Conservation (phyloP, 1,284 basidiomycete genomes). For the Bjerkandera adusta region DNA sequence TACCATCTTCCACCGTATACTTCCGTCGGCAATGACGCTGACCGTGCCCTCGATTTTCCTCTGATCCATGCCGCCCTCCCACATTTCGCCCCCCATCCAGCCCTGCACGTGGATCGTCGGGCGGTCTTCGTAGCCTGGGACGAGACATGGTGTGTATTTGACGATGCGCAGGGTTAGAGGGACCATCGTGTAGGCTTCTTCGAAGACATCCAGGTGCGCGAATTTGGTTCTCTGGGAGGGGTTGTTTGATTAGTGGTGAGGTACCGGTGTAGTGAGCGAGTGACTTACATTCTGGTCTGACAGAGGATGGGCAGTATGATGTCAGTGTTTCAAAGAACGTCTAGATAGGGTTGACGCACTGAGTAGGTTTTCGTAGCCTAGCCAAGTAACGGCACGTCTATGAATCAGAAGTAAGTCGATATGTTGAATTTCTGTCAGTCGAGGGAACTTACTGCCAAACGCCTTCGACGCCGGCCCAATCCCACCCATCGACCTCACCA, state of each 20-base stretch:
- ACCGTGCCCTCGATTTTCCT: conserved; percentile 43
- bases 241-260: too few species aligned
- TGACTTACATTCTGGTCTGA: background rate
- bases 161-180: conserved; percentile 47
- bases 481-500: conserved; percentile 37
- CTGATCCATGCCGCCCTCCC: conserved; percentile 26
- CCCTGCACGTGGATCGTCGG: conserved; percentile 54
- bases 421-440: background rate
- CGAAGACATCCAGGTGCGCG: conserved; percentile 30
- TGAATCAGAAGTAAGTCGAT: conserved; percentile 32
- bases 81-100: conserved; percentile 35
- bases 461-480: conserved; percentile 58
- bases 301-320: background rate
- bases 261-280: too few species aligned
- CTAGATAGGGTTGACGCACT: conserved; percentile 1
- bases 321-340: background rate
- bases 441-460: conserved; percentile 42
- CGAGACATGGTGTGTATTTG: conserved; percentile 36
- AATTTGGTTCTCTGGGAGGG: conserved; percentile 26
- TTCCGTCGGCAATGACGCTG: conserved; percentile 48
- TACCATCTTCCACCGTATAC: conserved; percentile 54
- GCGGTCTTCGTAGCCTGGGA: conserved; percentile 33
- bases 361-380: conserved; percentile 9
- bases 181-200: conserved; percentile 55
- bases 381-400: conserved; percentile 9